Evolutionary conservation across 495 filamentous ascomycete genomes (phyloP).

Genomic region (Hypoxylon lenormandii): DNA sequence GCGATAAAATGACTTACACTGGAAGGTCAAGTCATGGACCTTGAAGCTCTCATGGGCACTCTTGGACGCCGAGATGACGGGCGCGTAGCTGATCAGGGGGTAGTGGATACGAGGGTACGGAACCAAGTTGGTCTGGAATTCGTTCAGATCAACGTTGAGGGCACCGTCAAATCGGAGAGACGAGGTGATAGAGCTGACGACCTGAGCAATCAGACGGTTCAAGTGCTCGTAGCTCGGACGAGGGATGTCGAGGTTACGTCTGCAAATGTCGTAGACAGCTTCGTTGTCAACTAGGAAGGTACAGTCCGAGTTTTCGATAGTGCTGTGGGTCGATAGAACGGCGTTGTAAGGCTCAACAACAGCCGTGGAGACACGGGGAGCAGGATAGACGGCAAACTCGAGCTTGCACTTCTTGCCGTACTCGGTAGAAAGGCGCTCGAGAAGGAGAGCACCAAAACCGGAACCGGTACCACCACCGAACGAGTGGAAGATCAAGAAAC

Average conservation of each 20-base stretch:
- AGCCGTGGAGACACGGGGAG: slow-evolving; percentile 84
- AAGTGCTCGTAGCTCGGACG: slow-evolving; percentile 88
- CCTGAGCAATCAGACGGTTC: slow-evolving; percentile 90
- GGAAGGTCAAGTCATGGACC: slow-evolving; percentile 86
- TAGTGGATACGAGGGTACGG: slow-evolving; percentile 93
- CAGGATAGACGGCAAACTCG: slow-evolving; percentile 89
- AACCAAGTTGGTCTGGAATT: slow-evolving; percentile 95
- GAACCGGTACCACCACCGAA: slow-evolving; percentile 94
- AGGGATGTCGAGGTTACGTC: slow-evolving; percentile 86
- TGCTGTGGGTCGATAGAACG: slow-evolving; percentile 90
- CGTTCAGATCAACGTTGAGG: slow-evolving; percentile 90
- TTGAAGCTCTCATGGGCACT: slow-evolving; percentile 92
- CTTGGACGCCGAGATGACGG: slow-evolving; percentile 82
- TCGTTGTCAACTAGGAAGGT: slow-evolving; percentile 95
- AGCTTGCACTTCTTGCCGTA: slow-evolving; percentile 97
- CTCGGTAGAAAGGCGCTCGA: slow-evolving; percentile 87
- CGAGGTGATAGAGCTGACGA: slow-evolving; percentile 90
- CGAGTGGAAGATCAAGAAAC: slow-evolving; percentile 93
- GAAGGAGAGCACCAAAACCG: slow-evolving; percentile 86
- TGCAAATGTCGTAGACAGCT: slow-evolving; percentile 92
- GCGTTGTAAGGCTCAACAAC: slow-evolving; percentile 96
- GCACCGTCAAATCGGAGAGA: slow-evolving; percentile 90
- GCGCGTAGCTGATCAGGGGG: slow-evolving; percentile 88
- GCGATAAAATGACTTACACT: slow-evolving; percentile 69
- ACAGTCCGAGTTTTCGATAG: slow-evolving; percentile 92